These are phyloP conservation scores for Dendrothele bispora DNA, from an alignment of 768 basidiomycete genomes.

Conservation along the genomic window DNA sequence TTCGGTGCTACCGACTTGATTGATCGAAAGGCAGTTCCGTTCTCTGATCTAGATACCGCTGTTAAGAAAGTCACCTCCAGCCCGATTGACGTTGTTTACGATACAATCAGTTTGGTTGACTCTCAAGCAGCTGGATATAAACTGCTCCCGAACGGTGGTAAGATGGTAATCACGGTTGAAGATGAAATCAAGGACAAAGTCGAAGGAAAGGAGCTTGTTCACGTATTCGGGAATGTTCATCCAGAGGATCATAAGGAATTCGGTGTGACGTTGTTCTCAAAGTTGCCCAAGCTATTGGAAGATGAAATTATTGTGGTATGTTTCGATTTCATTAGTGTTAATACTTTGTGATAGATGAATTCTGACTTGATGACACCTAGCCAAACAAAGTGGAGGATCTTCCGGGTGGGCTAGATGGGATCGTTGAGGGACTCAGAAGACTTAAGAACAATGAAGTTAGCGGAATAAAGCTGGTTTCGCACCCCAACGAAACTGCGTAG, in stretches of 20 bases:
- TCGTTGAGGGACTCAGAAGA: conserved; percentile 1
- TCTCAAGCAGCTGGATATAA: not conserved
- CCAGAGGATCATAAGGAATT: not conserved
- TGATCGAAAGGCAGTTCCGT: conserved; percentile 19
- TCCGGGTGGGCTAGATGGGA: conserved; percentile 1
- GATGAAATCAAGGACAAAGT: not conserved
- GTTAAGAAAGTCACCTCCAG: not conserved
- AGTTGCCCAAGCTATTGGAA: not conserved
- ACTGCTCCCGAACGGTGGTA: not conserved
- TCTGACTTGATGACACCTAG: too few species aligned
- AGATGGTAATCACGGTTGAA: conserved; percentile 1
- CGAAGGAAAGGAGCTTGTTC: not conserved
- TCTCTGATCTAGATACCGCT: not conserved
- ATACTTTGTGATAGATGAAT: not conserved
- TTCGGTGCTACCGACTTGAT: conserved; percentile 42
- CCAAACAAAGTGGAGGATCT: not conserved
- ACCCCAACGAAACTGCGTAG: not conserved
- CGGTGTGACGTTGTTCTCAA: not conserved
- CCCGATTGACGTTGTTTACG: conserved; percentile 3
- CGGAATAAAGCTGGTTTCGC: conserved; percentile 2
- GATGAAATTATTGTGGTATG: conserved; percentile 1
- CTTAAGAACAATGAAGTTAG: not conserved
- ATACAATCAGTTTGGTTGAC: not conserved
- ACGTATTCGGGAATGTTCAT: not conserved
- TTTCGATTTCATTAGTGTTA: not conserved